Conservation (phyloP, 164 flowering plant genomes). For the Tinospora cordifolia region DNA sequence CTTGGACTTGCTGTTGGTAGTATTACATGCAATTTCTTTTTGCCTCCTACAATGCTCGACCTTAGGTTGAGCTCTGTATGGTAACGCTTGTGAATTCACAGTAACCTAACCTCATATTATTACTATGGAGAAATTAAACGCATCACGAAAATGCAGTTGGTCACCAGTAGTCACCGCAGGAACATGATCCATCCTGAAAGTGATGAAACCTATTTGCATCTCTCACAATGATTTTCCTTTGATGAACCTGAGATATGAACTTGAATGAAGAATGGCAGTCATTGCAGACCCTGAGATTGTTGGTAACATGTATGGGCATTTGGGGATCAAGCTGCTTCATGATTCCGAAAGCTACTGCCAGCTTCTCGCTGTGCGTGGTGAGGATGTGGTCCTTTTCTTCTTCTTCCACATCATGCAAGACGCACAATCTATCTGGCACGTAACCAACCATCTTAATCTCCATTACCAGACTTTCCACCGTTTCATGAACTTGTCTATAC, state of each 20-base stretch:
- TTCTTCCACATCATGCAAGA: conserved; percentile 36
- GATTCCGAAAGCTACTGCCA: conserved; percentile 39
- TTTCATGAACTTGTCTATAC: conserved; percentile 21
- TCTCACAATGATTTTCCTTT: conserved; percentile 25
- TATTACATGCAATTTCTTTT: too few species aligned
- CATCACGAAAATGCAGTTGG: background rate
- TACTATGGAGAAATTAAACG: background rate
- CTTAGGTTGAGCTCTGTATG: too few species aligned
- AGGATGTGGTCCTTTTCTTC: conserved; percentile 36
- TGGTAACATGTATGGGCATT: conserved; percentile 28
- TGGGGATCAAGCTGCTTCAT: conserved; percentile 25
- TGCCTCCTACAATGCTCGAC: too few species aligned
- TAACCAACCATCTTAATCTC: conserved; percentile 45
- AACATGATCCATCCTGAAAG: conserved; percentile 27
- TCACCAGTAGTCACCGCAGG: conserved; percentile 31
- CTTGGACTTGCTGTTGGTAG: too few species aligned
- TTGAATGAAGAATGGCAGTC: conserved; percentile 40
- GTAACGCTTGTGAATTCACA: too few species aligned
- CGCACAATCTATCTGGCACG: conserved; percentile 30
- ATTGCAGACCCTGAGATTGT: conserved; percentile 37
- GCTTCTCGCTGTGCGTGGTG: conserved; percentile 35
- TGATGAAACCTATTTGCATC: conserved; percentile 35
- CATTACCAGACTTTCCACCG: conserved; percentile 20
- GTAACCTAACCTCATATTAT: too few species aligned
- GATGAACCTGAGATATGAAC: conserved; percentile 23